Evolutionary conservation across 768 basidiomycete genomes (phyloP).

Genomic region (Lyophyllum semitale): DNA sequence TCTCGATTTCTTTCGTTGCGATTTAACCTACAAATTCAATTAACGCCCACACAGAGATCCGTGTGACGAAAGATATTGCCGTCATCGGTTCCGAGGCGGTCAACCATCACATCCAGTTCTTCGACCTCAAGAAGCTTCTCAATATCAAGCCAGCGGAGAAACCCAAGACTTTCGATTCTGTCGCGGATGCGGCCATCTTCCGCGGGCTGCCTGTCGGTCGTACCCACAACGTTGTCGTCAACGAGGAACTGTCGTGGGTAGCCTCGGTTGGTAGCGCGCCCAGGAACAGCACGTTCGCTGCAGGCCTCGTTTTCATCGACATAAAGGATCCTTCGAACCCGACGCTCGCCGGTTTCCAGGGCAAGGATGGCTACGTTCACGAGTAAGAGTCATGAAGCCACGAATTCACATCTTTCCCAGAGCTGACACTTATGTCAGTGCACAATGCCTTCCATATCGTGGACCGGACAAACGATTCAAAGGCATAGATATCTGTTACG

Average conservation of each 20-base stretch:
- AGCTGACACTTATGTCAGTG: constrained; percentile 1
- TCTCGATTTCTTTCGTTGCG: background rate
- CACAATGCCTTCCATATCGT: constrained; percentile 30
- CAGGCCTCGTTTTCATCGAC: constrained; percentile 31
- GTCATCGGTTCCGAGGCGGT: constrained; percentile 27
- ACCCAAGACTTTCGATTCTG: constrained; percentile 23
- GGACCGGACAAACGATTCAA: constrained; percentile 29
- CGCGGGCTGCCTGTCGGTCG: constrained; percentile 25
- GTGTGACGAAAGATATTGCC: constrained; percentile 23
- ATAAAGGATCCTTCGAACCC: constrained; percentile 26
- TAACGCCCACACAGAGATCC: constrained; percentile 16
- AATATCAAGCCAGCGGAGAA: constrained; percentile 10
- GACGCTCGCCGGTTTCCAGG: constrained; percentile 20
- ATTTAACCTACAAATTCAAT: background rate
- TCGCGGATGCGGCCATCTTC: constrained; percentile 16
- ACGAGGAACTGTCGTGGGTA: constrained; percentile 19
- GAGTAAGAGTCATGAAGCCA: constrained; percentile 12
- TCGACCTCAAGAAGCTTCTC: constrained; percentile 27
- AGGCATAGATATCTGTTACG: constrained; percentile 30
- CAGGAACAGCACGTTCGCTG: constrained; percentile 17
- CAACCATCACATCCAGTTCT: constrained; percentile 29
- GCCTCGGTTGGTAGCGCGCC: constrained; percentile 28
- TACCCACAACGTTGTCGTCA: constrained; percentile 29
- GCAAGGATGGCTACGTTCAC: constrained; percentile 31
- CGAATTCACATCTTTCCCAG: too few relatives aligned